Evolutionary conservation across 768 basidiomycete genomes (phyloP), one percentile per base, ranked within the genome.

Genomic region (Leccinum ochraceum): DNA sequence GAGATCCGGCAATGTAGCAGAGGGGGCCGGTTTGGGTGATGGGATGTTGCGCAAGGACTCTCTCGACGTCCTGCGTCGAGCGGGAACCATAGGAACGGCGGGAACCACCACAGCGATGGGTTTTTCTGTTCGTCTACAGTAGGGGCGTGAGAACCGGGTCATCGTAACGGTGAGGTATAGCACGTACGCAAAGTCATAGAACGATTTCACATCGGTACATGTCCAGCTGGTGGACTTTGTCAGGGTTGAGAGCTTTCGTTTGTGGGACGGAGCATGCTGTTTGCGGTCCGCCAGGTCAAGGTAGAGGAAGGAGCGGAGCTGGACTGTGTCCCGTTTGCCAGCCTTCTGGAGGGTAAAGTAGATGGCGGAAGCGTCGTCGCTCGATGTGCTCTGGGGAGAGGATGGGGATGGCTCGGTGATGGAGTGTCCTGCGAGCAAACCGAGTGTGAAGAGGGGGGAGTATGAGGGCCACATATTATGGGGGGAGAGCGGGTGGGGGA

Each of bases 361-460:
- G 67, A 83, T 77, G 11, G 80, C 71, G 5, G 80, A 78, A 4
- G 73, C 68, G 3, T 71, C 71, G 6, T 69, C 34, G 30, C 60
- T 30, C 16, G 63, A 57, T 3, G 57, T 36, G 26, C 44, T 63
- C 46, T 53, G 59, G 3, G 59, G 55, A 0, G 34, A 13, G 4
- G 39, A 46, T 2, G 24, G 59, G 14, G 10, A 20, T n/a, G 39
- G 39, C 8, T 42, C 39, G 62, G 34, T 3, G 22, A 22, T 51
- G 55, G 54, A 42, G 24, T 60, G 66, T 37, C 78, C 77, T 14
- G 79, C 79, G 39, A 85, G 75, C 42, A 86, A 77, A 46, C 86
- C 86, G 4, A 80, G 82, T 4, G 83, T 88, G 81, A 88, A 88
- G 74, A 88, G 83, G 48, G 84, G 80, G 0, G 85, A 86, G 65